Evolutionary conservation across 2,329 filamentous ascomycete genomes (phyloP), one percentile per base, ranked within the genome.

Genomic region (Epichloe sp.): DNA sequence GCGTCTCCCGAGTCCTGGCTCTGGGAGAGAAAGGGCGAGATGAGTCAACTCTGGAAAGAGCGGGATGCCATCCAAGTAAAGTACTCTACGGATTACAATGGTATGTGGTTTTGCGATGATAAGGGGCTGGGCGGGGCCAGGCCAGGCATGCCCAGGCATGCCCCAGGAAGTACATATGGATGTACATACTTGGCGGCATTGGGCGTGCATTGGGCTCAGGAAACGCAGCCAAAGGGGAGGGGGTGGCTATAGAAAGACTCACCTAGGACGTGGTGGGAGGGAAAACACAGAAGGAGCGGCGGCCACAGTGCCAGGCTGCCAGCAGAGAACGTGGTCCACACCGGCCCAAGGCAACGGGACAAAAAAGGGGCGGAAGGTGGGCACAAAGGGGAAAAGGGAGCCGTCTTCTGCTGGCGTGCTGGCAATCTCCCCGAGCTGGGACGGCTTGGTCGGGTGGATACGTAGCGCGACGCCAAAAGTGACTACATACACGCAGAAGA

Each of bases 61-160:
- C 46, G 46, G 48, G 49, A 52, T 42, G 45, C 36, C 49, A 49
- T 49, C 37, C 45, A 48, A 36, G 42, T 53, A 41, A 51, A 51
- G 52, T 51, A 51, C 47, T 41, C 36, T 26, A 26, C 19, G 19
- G 19, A 21, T 21, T 21, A 21, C 23, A 26, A 26, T 45, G 34
- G 37, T 44, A 48, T 44, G 48, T 35, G 38, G 11, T 19, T 50
- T 50, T 46, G 52, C 45, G 41, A 51, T 19, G 36, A 36, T 44
- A 36, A 45, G 49, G 37, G 44, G 48, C 41, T 42, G 47, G 41
- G 53, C 53, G 41, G 54, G 53, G 40, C 31, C 31, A 42, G 47
- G 38, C 37, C 31, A 42, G 44, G 35, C 37, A 34, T 41, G 48
- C 43, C 26, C 48, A 42, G 47, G 42, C 37, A 34, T 41, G 48